Evolutionary conservation across 2,329 filamentous ascomycete genomes (phyloP).

Genomic region (Colletotrichum incanum): DNA sequence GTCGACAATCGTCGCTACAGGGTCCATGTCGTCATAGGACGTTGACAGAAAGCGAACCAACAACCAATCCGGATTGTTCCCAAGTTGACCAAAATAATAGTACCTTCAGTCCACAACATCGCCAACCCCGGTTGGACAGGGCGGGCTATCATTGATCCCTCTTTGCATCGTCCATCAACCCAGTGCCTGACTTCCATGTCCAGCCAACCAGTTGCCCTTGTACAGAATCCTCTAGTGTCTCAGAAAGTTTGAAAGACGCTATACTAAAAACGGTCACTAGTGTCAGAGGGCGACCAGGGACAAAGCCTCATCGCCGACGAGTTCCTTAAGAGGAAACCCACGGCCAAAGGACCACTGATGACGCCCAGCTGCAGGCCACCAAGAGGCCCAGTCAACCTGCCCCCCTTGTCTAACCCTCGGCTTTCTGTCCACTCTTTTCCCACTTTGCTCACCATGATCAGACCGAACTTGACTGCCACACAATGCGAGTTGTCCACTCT

Average conservation of each 20-base stretch:
- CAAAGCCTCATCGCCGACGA: constrained; percentile 33
- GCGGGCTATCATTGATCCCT: constrained; percentile 9
- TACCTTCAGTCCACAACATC: background rate
- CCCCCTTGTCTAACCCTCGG: background rate
- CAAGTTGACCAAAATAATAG: background rate
- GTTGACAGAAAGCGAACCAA: background rate
- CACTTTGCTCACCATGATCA: constrained; percentile 21
- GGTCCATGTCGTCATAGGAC: constrained; percentile 15
- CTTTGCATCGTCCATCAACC: background rate
- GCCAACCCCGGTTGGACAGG: background rate
- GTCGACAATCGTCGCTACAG: background rate
- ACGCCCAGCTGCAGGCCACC: background rate
- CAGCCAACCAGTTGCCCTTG: constrained; percentile 20
- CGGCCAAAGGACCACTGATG: constrained; percentile 13
- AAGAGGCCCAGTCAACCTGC: background rate
- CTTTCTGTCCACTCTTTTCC: background rate
- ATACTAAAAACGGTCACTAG: constrained; percentile 24
- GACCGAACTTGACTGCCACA: constrained; percentile 12
- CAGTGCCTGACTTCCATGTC: background rate
- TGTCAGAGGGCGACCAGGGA: constrained; percentile 5
- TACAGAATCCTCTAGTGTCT: constrained; percentile 8
- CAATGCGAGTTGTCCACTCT: background rate
- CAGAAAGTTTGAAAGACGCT: constrained; percentile 7
- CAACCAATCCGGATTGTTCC: background rate
- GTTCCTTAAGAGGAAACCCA: constrained; percentile 28